Evolutionary conservation across 2,329 filamentous ascomycete species (phyloP), one percentile per base, ranked within the genome.

Genomic region (Diaporthe destruens): DNA sequence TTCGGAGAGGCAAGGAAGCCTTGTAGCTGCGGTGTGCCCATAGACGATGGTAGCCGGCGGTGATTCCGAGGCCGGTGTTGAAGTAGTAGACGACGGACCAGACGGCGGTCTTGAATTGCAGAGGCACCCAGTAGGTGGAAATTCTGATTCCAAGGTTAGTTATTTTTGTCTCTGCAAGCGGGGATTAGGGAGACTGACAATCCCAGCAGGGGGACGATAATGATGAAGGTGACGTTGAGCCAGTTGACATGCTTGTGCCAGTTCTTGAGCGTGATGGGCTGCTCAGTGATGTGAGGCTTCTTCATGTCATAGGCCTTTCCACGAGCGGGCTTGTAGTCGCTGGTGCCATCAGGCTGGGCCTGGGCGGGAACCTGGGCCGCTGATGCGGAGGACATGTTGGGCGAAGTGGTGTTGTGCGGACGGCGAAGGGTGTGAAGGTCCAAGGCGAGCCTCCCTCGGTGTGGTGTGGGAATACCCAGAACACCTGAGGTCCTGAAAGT

Each of bases 191-290:
- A 25, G 1, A 70, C 68, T 70, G 47, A 61, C 80, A 92, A 88
- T 75, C 95, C 95, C 72, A 89, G 86, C 61, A 95, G 75, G 54
- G 95, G 95, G 57, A 97, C 88, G 77, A 92, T 87, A 76, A 97
- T 83, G 81, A 97, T 96, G 81, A 98, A 89, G 75, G 87, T 88
- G 75, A 94, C 91, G 83, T 97, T 98, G 77, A 98, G 88, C 94
- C 95, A 98, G 88, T 97, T 95, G 86, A 98, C 89, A 81, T 98
- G 95, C 85, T 95, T 92, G 85, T 95, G 91, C 93, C 94, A 96
- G 86, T 97, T 98, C 79, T 87, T 85, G 83, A 87, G 88, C 74
- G 94, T 97, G 78, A 97, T 92, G 72, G 93, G 92, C 75, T 90
- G 89, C 76, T 97, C 94, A 76, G 94, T 91, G 83, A 97, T 96